Percentiles rank a stretch among this genome's conserved stretches.
These are phyloP conservation scores for Aspergillus incahuasiensis DNA, from an alignment of 495 filamentous ascomycete genomes.

Conservation along the genomic window DNA sequence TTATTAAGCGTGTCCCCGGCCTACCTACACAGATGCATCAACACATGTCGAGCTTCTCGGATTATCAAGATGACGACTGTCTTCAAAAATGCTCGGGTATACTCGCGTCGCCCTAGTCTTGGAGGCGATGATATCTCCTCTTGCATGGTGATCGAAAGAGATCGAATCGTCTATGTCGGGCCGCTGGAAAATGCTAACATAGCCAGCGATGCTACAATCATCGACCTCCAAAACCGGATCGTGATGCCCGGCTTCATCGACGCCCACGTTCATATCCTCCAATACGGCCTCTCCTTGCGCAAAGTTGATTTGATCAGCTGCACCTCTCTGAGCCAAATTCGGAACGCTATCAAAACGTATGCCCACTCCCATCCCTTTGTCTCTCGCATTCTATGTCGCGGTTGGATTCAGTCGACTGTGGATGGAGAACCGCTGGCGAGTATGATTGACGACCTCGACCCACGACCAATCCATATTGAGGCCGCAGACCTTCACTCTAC, in stretches of 20 bases:
- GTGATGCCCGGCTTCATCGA: conserved; percentile 63
- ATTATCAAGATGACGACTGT: conserved; percentile 23
- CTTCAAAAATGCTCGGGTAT: conserved; percentile 45
- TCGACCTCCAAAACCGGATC: conserved; percentile 44
- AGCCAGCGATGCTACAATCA: conserved; percentile 22
- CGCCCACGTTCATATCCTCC: conserved; percentile 58
- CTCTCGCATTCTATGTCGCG: conserved; percentile 50
- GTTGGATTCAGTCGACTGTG: conserved; percentile 58
- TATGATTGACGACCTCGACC: conserved; percentile 47
- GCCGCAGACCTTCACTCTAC: conserved; percentile 58
- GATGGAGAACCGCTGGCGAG: conserved; percentile 42
- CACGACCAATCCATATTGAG: conserved; percentile 57
- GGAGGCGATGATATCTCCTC: conserved; percentile 32
- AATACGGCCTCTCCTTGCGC: conserved; percentile 54
- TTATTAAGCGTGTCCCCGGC: neutral
- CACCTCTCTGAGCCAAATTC: conserved; percentile 52
- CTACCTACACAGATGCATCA: too few relatives aligned
- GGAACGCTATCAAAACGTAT: conserved; percentile 42
- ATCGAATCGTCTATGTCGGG: conserved; percentile 42
- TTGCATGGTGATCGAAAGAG: conserved; percentile 35
- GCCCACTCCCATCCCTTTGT: conserved; percentile 45
- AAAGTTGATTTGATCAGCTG: conserved; percentile 53
- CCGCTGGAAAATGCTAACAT: conserved; percentile 28
- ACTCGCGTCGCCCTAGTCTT: conserved; percentile 19
- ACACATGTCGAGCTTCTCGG: neutral